Evolutionary conservation across 306 rosid genomes (phyloP), one percentile per base, ranked within the genome.

Genomic region (Inga leiocalycina): DNA sequence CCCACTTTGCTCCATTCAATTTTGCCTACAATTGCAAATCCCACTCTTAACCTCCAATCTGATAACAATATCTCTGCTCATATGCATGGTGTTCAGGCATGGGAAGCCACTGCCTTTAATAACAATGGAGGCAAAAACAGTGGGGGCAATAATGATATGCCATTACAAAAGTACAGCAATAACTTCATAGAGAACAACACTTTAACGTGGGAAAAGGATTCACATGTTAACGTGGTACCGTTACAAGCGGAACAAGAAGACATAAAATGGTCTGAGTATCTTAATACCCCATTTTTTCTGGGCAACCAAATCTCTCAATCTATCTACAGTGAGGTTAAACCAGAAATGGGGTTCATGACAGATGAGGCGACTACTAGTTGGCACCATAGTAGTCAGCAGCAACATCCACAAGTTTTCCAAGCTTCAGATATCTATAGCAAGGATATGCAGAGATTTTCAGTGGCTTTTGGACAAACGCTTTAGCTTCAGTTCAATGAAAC

Each of bases 391-490:
- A 81, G 49, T 71, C 88, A 86, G 27, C 87, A 71, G 52, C 75
- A 39, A 39, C 43, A 71, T 13, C 83, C 71, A n/a, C 87, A 80
- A 41, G 75, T 79, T 74, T 81, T 84, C 71, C 90, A 89, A 65
- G 79, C 73, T 77, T 82, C 89, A 19, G 94, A 91, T 78, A 77
- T 89, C 79, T 93, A 88, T 84, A 80, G 84, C 75, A 90, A 93
- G 88, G 96, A 93, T 79, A 89, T 92, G 16, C 99, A 92, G 79
- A 92, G 91, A 85, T 91, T 93, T 62, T 91, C 97, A 39, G 74
- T 92, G 80, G 86, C 99, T 77, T 93, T 91, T 83, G 94, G 97
- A 81, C 94, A 93, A 73, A 89, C 93, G 67, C 93, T 93, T 84
- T 93, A 92, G 84, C 76, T 37, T 76, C 80, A 32, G 49, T 79